Base-by-base conservation (phyloP, 2,329 filamentous ascomycete species). In the Curvularia lunata region DNA sequence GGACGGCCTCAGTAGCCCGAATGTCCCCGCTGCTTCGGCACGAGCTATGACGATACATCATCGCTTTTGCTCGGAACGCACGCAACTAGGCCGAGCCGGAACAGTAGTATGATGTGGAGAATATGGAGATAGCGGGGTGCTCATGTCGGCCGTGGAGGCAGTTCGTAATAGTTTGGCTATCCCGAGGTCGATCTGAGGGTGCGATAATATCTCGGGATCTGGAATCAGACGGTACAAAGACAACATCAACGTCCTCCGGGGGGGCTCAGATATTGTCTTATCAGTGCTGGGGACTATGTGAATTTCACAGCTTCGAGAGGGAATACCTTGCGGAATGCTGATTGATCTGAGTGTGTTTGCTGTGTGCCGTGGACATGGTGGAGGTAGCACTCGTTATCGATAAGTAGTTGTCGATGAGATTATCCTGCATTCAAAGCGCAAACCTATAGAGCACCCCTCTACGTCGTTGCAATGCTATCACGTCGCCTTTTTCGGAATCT, bases 221-320 rank as follows among this genome's bases (percentile, higher is more conserved):
- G 0, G 91, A 91, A 0, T 90, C 34, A 18, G n/a, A 16, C 27
- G 21, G 19, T 27, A 34, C 7, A 34, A 38, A n/a, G 16, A 23
- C 21, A 37, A 38, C 12, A 23, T 13, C 21, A 95, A 76, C 74
- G 91, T 16, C n/a, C 23, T 37, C 7, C 8, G n/a, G 9, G 13
- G 9, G 23, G 16, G 13, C 32, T 16, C 10, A 37, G 9, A 49
- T 40, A 2, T 1, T 8, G 16, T 25, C 19, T 40, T 4, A 16
- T 27, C 19, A 40, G 23, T 9, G 3, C 25, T 2, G n/a, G 1
- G 5, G 1, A 4, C 6, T 18, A 4, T n/a, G 8, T 18, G 5
- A 18, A 27, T 8, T 12, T 21, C 34, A 38, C n/a, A 2, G 47
- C 9, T 13, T 27, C n/a, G 13, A 19, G 10, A 19, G 16, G 28